These are phyloP conservation scores for Ensete ventricosum DNA, from an alignment of 176 grass and related monocot species.

Conservation along the genomic window DNA sequence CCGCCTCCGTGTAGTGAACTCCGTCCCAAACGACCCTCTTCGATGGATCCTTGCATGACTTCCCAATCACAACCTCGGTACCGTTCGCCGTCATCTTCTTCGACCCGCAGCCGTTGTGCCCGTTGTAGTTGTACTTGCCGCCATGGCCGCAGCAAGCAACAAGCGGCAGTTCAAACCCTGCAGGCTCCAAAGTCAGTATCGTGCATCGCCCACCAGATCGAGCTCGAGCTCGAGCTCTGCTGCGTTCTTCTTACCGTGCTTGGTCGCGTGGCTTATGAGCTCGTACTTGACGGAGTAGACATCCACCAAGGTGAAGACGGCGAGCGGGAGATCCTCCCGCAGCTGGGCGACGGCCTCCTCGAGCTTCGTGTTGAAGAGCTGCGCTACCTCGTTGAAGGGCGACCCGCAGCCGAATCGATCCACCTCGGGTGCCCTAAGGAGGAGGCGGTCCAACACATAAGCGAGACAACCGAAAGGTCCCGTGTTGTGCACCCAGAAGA, in stretches of 20 bases:
- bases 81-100: conserved; percentile 43
- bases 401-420: conserved; percentile 48
- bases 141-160: conserved; percentile 70
- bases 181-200: neutral
- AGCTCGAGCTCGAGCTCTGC: too few species aligned
- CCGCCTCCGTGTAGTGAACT: conserved; percentile 76
- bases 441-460: conserved; percentile 50
- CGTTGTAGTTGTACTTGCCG: conserved; percentile 62
- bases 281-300: conserved; percentile 64
- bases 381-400: conserved; percentile 59
- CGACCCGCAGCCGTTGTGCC: conserved; percentile 40
- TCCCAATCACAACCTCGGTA: conserved; percentile 47
- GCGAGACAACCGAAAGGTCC: conserved; percentile 85
- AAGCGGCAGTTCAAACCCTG: conserved; percentile 64
- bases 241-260: conserved; percentile 38
- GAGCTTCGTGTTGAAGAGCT: conserved; percentile 57
- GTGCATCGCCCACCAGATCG: too few species aligned
- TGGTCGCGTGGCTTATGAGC: conserved; percentile 49
- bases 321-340: conserved; percentile 36
- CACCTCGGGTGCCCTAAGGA: conserved; percentile 6
- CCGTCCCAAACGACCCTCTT: conserved; percentile 85
- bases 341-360: conserved; percentile 49
- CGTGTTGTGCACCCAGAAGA: conserved; percentile 96
- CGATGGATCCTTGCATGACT: conserved; percentile 49
- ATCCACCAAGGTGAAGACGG: conserved; percentile 65